Evolutionary conservation across 2,329 filamentous ascomycete genomes (phyloP), one percentile per base, ranked within the genome.

Genomic region (Orbilia javanica): DNA sequence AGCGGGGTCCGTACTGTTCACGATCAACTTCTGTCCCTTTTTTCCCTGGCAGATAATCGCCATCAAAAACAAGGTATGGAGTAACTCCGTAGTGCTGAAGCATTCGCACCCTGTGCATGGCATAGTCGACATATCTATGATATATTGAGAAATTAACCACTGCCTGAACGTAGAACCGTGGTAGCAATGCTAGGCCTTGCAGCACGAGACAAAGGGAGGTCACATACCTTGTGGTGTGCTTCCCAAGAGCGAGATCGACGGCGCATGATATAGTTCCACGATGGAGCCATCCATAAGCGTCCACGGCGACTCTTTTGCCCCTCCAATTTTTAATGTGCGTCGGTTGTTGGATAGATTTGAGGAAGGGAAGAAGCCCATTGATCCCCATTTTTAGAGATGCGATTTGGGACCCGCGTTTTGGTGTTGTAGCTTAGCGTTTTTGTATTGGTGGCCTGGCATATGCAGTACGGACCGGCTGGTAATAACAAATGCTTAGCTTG

Each of bases 281-380:
- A 84, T 99, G 96, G 69, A 99, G 90, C 96, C 96, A 99, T 83
- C 95, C 96, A 87, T 99, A 99, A 72, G 92, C 95, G 84, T 99
- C 96, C 39, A 99, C 91, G n/a, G 92, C 96, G 55, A 99, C 88
- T 0, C 92, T 97, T 85, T 97, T 91, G 64, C 95, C 96, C 11
- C 89, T 86, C 84, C 92, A 97, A 82, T 94, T 94, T 83, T 94
- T 96, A 77, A 99, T 87, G 81, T 93, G 92, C 63, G 90, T 92
- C 83, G 92, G 92, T 83, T 92, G 94, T 77, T 99, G 96, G 68
- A 99, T 98, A 53, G 96, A 98, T 85, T 98, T 98, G 79, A 99
- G 90, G 77, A 98, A 88, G 42, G 93, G 93, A 36, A 98, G 88
- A 67, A 99, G 89, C 52, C 96, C 95, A 34, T 71, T 71, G 94